Percentiles rank a stretch among this genome's conserved stretches.
Conservation (phyloP, 805 yeast genomes). For the Candida dajiaensis region DNA sequence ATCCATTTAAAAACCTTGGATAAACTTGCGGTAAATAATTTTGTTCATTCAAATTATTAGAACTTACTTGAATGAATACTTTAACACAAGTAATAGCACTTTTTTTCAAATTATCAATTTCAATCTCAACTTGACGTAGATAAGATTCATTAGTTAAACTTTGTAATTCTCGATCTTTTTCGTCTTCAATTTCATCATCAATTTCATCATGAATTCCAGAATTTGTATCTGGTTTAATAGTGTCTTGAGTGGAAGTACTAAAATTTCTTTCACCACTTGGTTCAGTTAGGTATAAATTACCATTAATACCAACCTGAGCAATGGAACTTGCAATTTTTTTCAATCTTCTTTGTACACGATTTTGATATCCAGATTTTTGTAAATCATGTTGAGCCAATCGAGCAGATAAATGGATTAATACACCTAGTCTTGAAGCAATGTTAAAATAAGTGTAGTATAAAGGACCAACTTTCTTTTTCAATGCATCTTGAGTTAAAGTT, state of each 20-base stretch:
- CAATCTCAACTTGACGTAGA: constrained; percentile 33
- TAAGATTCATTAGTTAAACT: constrained; percentile 20
- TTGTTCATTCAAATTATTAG: constrained; percentile 24
- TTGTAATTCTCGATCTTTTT: constrained; percentile 6
- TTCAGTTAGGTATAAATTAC: constrained; percentile 46
- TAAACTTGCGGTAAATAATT: constrained; percentile 51
- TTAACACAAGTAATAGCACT: constrained; percentile 25
- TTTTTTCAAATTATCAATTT: constrained; percentile 31
- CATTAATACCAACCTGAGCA: constrained; percentile 60
- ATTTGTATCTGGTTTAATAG: constrained; percentile 8
- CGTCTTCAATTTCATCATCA: constrained; percentile 2
- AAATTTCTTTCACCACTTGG: constrained; percentile 6
- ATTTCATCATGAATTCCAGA: constrained; percentile 4
- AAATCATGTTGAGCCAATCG: constrained; percentile 50
- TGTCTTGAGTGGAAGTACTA: constrained; percentile 20
- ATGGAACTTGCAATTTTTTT: constrained; percentile 48
- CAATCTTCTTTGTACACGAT: constrained; percentile 41
- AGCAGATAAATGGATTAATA: constrained; percentile 47
- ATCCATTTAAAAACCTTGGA: constrained; percentile 61
- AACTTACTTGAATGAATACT: constrained; percentile 24
- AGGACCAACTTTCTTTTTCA: constrained; percentile 43
- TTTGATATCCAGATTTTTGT: constrained; percentile 38
- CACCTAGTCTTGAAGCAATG: constrained; percentile 45
- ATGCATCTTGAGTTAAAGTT: constrained; percentile 43
- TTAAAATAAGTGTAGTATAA: constrained; percentile 50